A percentile compares a stretch with the other conserved stretches of the same genome.
phyloP scores from a whole-genome alignment of 2,329 filamentous ascomycete genomes.

The Epichloe baconii region DNA sequence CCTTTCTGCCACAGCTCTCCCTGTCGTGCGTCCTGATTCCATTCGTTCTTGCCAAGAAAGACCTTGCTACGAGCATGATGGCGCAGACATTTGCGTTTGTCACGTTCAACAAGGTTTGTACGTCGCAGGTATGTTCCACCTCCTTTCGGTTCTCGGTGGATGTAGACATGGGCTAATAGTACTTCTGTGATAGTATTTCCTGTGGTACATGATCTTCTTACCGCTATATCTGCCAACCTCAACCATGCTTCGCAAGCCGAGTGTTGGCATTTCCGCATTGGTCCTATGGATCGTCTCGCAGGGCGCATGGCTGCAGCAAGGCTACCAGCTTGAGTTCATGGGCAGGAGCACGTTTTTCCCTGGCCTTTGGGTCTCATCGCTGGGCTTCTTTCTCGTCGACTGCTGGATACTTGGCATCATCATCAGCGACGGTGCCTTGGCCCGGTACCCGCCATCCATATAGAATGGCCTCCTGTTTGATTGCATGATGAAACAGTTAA shows the following conservation, averaged over 20 bases:
- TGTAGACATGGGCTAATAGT: too few species aligned
- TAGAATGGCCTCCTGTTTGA: conserved; percentile 9
- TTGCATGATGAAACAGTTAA: conserved; percentile 8
- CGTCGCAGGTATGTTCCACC: conserved; percentile 61
- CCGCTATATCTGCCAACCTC: conserved; percentile 82
- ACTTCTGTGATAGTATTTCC: conserved; percentile 58
- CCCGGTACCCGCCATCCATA: conserved; percentile 10
- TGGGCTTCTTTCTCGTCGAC: conserved; percentile 76
- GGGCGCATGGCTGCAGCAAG: conserved; percentile 63
- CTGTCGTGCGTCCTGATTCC: conserved; percentile 69
- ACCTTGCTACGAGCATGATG: conserved; percentile 74
- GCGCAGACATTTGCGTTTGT: conserved; percentile 96
- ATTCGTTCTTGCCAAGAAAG: conserved; percentile 62
- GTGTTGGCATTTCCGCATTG: conserved; percentile 51
- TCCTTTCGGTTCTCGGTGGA: too few species aligned
- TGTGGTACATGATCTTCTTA: conserved; percentile 93
- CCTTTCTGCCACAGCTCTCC: conserved; percentile 78
- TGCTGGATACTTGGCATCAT: conserved; percentile 77
- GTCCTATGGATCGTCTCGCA: conserved; percentile 65
- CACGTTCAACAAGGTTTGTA: conserved; percentile 97
- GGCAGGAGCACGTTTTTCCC: conserved; percentile 75
- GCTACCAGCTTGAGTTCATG: conserved; percentile 64
- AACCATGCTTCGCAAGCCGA: conserved; percentile 48
- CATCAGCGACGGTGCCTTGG: conserved; percentile 44
- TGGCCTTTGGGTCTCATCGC: conserved; percentile 62